These are phyloP conservation scores for Xylaria sp. DNA, from an alignment of 2,329 filamentous ascomycete genomes.

Conservation along the genomic window DNA sequence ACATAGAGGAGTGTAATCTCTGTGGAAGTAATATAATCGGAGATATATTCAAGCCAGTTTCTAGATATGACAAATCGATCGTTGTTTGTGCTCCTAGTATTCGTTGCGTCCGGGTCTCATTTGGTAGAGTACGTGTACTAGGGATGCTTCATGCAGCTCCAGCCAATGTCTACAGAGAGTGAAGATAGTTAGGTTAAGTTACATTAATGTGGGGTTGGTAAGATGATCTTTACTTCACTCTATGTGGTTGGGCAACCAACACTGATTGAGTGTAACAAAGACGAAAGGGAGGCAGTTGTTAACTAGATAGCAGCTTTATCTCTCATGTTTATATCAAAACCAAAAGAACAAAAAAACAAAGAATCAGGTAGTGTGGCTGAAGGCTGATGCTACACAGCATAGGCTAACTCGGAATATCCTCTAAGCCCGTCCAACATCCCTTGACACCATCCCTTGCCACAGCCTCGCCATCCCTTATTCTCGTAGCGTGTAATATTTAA, in stretches of 20 bases:
- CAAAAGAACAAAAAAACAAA: background rate
- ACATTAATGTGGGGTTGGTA: slow-evolving; percentile 9
- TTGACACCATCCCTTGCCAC: background rate
- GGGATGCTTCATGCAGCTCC: background rate
- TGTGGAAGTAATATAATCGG: background rate
- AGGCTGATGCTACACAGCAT: slow-evolving; percentile 3
- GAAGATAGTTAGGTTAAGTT: background rate
- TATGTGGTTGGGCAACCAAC: background rate
- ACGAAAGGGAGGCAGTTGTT: background rate
- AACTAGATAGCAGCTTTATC: background rate
- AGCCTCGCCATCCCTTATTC: too few species aligned
- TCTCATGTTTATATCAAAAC: background rate
- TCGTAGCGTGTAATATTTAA: background rate
- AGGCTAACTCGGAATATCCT: background rate
- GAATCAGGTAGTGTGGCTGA: background rate
- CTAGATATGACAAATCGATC: background rate
- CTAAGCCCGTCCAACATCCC: too few species aligned
- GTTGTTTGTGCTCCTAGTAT: background rate
- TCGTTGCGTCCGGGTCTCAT: background rate
- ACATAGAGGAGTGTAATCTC: slow-evolving; percentile 5
- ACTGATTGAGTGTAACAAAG: background rate
- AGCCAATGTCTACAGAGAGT: background rate
- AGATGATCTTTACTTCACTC: background rate
- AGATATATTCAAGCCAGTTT: background rate
- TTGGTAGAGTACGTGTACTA: background rate